These are phyloP conservation scores for Elasticomyces elasticus DNA, from an alignment of 495 filamentous ascomycete species.

Conservation along the genomic window DNA sequence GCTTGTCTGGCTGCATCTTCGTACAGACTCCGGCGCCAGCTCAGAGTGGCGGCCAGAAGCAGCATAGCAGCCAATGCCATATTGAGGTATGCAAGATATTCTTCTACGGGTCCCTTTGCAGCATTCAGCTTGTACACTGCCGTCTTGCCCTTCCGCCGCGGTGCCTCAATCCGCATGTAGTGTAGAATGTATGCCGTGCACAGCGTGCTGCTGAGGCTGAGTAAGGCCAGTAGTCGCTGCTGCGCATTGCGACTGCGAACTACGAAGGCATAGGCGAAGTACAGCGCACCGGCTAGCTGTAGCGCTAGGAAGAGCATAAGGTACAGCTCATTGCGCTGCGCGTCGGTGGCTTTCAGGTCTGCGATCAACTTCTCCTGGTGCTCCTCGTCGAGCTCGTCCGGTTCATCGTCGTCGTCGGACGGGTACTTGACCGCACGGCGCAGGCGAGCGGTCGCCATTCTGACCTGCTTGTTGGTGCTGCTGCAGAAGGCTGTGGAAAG, in stretches of 20 bases:
- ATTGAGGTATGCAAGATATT: constrained; percentile 42
- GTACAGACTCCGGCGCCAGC: constrained; percentile 7
- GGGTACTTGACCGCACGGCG: constrained; percentile 32
- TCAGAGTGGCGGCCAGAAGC: constrained; percentile 6
- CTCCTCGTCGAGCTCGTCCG: constrained; percentile 32
- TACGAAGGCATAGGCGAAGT: constrained; percentile 46
- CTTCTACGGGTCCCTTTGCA: constrained; percentile 31
- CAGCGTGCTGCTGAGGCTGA: constrained; percentile 50
- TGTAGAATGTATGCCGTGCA: constrained; percentile 46
- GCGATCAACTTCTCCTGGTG: constrained; percentile 63
- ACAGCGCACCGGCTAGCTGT: constrained; percentile 40
- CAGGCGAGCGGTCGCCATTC: constrained; percentile 24
- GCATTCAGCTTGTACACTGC: constrained; percentile 13
- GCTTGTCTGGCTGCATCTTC: constrained; percentile 20
- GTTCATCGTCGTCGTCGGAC: constrained; percentile 19
- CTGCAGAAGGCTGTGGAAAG: too few species aligned
- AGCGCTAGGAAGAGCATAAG: constrained; percentile 49
- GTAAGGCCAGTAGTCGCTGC: constrained; percentile 37
- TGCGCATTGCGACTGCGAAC: constrained; percentile 18
- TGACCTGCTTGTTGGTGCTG: too few species aligned
- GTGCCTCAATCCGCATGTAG: constrained; percentile 32
- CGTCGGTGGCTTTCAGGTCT: constrained; percentile 47
- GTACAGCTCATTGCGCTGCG: constrained; percentile 49
- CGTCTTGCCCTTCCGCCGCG: constrained; percentile 13
- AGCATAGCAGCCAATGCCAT: constrained; percentile 30